A percentile compares a stretch with the other conserved stretches of the same genome.
phyloP scores from a whole-genome alignment of 2,329 filamentous ascomycete genomes.

The Stachybotrys echinatus region DNA sequence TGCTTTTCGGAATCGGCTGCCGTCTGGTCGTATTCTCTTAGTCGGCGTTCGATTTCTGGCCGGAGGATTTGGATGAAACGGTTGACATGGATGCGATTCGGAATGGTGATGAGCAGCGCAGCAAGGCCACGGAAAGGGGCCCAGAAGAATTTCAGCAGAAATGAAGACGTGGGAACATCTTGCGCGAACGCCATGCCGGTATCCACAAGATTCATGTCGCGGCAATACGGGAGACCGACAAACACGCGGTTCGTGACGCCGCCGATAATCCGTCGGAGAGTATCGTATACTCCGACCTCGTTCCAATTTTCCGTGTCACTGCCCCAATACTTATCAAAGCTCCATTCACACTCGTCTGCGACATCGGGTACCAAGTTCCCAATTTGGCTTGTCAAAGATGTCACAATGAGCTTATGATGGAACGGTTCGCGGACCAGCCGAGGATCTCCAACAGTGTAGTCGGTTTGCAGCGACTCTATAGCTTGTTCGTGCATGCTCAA shows the following conservation, averaged over 20 bases:
- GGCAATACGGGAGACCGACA: slow-evolving; percentile 1
- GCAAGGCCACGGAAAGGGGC: neutral
- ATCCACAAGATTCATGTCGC: neutral
- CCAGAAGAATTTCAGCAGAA: neutral
- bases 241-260: slow-evolving; percentile 5
- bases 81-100: neutral
- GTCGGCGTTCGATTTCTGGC: slow-evolving; percentile 1
- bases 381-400: neutral
- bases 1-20: neutral
- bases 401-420: neutral
- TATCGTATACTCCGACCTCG: slow-evolving; percentile 2
- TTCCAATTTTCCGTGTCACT: neutral
- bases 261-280: slow-evolving; percentile 3
- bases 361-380: neutral
- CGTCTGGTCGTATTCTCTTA: neutral
- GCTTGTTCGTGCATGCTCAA: neutral
- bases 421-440: neutral
- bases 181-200: slow-evolving; percentile 1
- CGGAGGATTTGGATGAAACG: neutral
- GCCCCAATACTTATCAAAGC: slow-evolving; percentile 1
- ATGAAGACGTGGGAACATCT: neutral
- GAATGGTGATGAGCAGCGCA: neutral
- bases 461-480: neutral
- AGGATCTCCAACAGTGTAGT: neutral
- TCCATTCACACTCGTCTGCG: slow-evolving; percentile 1